A percentile compares a stretch with the other conserved stretches of the same genome.
These are phyloP conservation scores for Debaryomycetaceae sp. DNA, from an alignment of 1,139 yeast species.

Conservation along the genomic window DNA sequence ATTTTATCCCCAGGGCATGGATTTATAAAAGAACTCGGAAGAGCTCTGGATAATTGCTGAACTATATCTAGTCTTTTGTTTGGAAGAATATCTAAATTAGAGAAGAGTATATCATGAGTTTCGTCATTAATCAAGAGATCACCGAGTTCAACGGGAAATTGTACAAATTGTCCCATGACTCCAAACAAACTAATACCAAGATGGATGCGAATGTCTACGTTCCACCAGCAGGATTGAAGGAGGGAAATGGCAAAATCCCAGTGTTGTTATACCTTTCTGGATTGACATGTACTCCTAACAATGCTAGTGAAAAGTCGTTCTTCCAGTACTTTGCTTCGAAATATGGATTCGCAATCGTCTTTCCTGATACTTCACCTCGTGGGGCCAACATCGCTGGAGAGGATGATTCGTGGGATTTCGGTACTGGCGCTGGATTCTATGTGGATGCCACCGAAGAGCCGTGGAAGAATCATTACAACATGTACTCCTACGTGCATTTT, in stretches of 20 bases:
- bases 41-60: too few species aligned
- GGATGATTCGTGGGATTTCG: constrained; percentile 84
- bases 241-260: constrained; percentile 46
- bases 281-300: constrained; percentile 88
- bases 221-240: constrained; percentile 51
- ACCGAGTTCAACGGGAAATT: constrained; percentile 73
- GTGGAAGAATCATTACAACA: constrained; percentile 69
- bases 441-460: constrained; percentile 76
- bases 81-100: background rate
- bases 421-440: constrained; percentile 94
- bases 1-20: background rate
- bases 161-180: constrained; percentile 70
- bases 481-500: constrained; percentile 78
- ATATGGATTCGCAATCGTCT: constrained; percentile 81
- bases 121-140: constrained; percentile 56
- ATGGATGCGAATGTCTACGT: constrained; percentile 85
- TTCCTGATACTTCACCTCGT: constrained; percentile 96
- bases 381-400: constrained; percentile 85
- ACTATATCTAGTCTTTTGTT: too few species aligned
- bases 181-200: constrained; percentile 58
- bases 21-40: background rate
- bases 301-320: constrained; percentile 92
- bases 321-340: constrained; percentile 78
- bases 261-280: constrained; percentile 83
- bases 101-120: constrained; percentile 36